Evolutionary conservation across 305 asterid genomes (phyloP).

Genomic region (Fraxinus velutina): DNA sequence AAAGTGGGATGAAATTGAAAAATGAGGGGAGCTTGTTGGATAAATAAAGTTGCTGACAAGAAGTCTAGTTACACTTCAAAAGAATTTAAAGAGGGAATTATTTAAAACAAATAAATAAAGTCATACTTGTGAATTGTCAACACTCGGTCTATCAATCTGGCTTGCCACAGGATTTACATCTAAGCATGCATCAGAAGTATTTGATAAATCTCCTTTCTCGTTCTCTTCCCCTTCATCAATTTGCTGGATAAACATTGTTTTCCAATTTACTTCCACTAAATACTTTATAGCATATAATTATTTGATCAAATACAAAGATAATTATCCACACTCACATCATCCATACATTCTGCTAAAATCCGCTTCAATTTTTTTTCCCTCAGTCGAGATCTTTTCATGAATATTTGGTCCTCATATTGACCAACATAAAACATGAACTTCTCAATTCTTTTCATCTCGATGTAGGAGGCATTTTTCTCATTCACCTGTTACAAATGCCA

Average conservation of each 20-base stretch:
- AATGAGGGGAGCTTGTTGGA: not conserved
- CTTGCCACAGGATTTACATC: not conserved
- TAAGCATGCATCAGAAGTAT: not conserved
- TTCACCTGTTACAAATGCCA: conserved; percentile 32
- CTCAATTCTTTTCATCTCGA: conserved; percentile 47
- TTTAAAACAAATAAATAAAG: not conserved
- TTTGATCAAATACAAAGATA: not conserved
- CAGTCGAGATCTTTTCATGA: conserved; percentile 40
- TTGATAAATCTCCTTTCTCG: conserved; percentile 13
- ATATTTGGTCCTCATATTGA: conserved; percentile 48
- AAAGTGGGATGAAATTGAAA: not conserved
- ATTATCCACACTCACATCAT: conserved; percentile 26
- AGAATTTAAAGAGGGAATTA: not conserved
- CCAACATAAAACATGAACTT: conserved; percentile 45
- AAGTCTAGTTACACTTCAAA: not conserved
- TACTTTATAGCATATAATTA: not conserved
- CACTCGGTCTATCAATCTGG: not conserved
- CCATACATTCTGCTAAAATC: conserved; percentile 19
- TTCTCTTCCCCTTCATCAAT: conserved; percentile 22
- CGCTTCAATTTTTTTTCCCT: conserved; percentile 28
- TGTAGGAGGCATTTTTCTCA: conserved; percentile 30
- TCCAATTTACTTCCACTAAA: not conserved
- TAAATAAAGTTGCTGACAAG: not conserved
- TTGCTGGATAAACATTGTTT: conserved; percentile 24
- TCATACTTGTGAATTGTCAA: conserved; percentile 17